Percentiles rank a stretch among this genome's conserved stretches.
phyloP scores from a whole-genome alignment of 768 basidiomycete species.

The Russula earlei region DNA sequence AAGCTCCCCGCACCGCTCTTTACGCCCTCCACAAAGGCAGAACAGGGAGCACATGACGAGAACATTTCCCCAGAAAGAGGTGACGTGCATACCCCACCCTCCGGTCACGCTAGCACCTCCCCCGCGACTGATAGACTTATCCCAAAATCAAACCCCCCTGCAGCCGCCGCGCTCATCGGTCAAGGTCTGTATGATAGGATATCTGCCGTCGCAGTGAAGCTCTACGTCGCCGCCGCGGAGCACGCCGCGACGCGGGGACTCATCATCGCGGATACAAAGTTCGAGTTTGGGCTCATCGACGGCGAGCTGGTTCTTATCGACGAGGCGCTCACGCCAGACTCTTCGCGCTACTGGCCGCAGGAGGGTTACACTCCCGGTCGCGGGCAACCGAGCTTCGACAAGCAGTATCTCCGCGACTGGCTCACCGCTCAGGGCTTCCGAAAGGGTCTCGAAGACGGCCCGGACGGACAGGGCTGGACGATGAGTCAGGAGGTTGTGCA shows the following conservation, averaged over 20 bases:
- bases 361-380: slow-evolving; percentile 62
- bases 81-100: slow-evolving; percentile 27
- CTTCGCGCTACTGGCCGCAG: slow-evolving; percentile 92
- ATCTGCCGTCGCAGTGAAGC: slow-evolving; percentile 46
- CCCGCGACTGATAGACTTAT: not conserved
- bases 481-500: slow-evolving; percentile 68
- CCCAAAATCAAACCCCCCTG: too few species aligned
- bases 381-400: slow-evolving; percentile 87
- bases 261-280: slow-evolving; percentile 97
- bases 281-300: slow-evolving; percentile 85
- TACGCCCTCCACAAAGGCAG: slow-evolving; percentile 96
- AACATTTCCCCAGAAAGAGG: slow-evolving; percentile 97
- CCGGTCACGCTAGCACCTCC: not conserved
- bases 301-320: slow-evolving; percentile 76
- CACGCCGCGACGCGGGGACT: slow-evolving; percentile 69
- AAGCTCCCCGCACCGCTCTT: slow-evolving; percentile 78
- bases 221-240: slow-evolving; percentile 67
- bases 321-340: slow-evolving; percentile 96
- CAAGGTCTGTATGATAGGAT: slow-evolving; percentile 51
- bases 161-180: slow-evolving; percentile 62
- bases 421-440: slow-evolving; percentile 62
- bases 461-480: slow-evolving; percentile 63
- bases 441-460: slow-evolving; percentile 72
- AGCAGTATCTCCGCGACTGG: slow-evolving; percentile 93
- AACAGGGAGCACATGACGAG: slow-evolving; percentile 89